Base-by-base conservation (phyloP, 73 alveolate species). In the Tetrahymena borealis region DNA sequence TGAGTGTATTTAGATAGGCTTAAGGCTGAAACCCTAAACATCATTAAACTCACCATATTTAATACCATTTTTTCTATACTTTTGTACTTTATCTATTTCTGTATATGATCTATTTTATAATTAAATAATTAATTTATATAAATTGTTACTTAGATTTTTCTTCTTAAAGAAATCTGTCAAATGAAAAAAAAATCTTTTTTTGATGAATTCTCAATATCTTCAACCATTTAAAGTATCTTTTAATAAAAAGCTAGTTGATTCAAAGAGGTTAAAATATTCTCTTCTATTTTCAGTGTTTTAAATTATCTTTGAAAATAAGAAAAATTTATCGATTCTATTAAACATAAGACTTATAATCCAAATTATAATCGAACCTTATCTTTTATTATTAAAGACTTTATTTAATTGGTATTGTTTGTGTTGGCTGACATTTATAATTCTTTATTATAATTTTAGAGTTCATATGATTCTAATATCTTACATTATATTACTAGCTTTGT, bases 11-110 rank as follows among this genome's bases (percentile, higher is more conserved):
- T 93, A 90, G 91, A 96, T 91, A 90, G 85, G 93, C 33, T 79
- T 42, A 35, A 79, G 90, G 20, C 95, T 90, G 41, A 94, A 97
- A 6, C 98, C 96, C 7, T 94, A 92, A 1, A 98, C 94, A 60
- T 96, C 96, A 85, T 94, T 95, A 77, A 90, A 97, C 24, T 97
- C 96, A 77, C 99, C 98, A 94, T 96, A 98, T 33, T 93, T 96
- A 78, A 98, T 32, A 13, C 85, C 78, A 38, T 91, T 94, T 85
- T 96, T 96, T 91, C 97, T 96, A 0, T 94, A 91, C 2, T 96
- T 96, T 93, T 94, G 90, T 90, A 93, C 94, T 13, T 95, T 96
- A 35, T 94, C 93, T 90, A 92, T 91, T 31, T 91, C 77, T 20
- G 99, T 94, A 79, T 97, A 96, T 41, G 95, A 79, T 39, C 95